These are phyloP conservation scores for Apiospora arundinis DNA, from an alignment of 2,329 filamentous ascomycete genomes.

Conservation along the genomic window DNA sequence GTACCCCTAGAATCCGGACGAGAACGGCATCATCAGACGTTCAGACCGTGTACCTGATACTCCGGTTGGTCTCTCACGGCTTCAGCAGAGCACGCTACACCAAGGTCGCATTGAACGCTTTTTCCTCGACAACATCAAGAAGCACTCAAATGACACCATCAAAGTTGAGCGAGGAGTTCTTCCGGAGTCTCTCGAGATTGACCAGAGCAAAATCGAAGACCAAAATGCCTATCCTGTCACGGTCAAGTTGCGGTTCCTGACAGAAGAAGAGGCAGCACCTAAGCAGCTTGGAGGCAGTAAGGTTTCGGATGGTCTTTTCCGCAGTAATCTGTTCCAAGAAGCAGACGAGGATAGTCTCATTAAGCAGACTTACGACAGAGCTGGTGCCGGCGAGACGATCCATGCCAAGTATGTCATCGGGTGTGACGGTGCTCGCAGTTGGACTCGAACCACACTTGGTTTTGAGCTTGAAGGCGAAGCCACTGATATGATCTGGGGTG, in stretches of 20 bases:
- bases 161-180: constrained; percentile 66
- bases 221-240: constrained; percentile 64
- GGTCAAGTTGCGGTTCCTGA: constrained; percentile 62
- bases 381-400: constrained; percentile 43
- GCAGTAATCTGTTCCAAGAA: constrained; percentile 59
- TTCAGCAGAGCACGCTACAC: constrained; percentile 71
- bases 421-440: constrained; percentile 76
- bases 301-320: constrained; percentile 61
- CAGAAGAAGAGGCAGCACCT: constrained; percentile 63
- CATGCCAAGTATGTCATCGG: constrained; percentile 71
- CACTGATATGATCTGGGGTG: constrained; percentile 71
- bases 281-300: constrained; percentile 46
- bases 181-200: constrained; percentile 60
- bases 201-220: constrained; percentile 56
- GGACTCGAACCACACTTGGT: constrained; percentile 65
- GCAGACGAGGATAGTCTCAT: constrained; percentile 63
- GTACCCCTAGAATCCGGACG: constrained; percentile 61
- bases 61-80: constrained; percentile 64
- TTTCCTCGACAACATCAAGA: constrained; percentile 66
- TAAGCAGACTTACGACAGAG: constrained; percentile 32
- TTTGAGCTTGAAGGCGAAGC: constrained; percentile 68
- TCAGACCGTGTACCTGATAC: constrained; percentile 69
- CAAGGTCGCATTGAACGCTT: constrained; percentile 75
- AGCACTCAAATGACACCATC: constrained; percentile 55
- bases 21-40: constrained; percentile 61